Percentiles rank a stretch among this genome's conserved stretches.
Evolutionary conservation across 306 rosid species (phyloP).

Genomic region (Betula pendula): DNA sequence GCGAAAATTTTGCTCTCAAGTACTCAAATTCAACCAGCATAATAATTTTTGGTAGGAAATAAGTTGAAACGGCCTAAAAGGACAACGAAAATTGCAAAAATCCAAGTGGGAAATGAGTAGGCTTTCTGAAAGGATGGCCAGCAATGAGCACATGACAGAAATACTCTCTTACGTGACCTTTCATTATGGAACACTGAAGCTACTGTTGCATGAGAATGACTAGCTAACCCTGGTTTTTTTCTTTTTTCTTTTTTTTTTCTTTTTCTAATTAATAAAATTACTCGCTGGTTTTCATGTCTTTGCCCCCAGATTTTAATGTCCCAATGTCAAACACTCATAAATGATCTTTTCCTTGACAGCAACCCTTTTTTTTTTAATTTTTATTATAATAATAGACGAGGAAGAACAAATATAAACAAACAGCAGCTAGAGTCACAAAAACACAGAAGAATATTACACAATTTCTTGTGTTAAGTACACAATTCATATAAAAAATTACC

Average conservation of each 20-base stretch:
- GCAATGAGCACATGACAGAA: constrained; percentile 39
- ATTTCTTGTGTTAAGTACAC: too few relatives aligned
- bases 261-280: neutral
- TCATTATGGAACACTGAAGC: constrained; percentile 25
- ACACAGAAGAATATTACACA: too few relatives aligned
- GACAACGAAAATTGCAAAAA: neutral
- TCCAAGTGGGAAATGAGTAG: constrained; percentile 52
- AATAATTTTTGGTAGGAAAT: neutral
- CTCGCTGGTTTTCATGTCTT: neutral
- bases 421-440: too few relatives aligned
- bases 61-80: neutral
- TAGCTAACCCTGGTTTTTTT: neutral
- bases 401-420: too few relatives aligned
- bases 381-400: too few relatives aligned
- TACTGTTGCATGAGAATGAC: neutral
- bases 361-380: neutral
- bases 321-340: constrained; percentile 30
- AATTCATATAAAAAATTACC: too few relatives aligned
- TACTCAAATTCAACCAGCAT: neutral
- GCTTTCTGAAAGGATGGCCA: constrained; percentile 40
- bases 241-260: neutral
- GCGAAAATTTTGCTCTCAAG: too few relatives aligned
- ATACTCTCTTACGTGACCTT: constrained; percentile 20
- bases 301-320: neutral
- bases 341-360: neutral